phyloP scores from a whole-genome alignment of 345 rosid genomes.

The Toxicodendron radicans region DNA sequence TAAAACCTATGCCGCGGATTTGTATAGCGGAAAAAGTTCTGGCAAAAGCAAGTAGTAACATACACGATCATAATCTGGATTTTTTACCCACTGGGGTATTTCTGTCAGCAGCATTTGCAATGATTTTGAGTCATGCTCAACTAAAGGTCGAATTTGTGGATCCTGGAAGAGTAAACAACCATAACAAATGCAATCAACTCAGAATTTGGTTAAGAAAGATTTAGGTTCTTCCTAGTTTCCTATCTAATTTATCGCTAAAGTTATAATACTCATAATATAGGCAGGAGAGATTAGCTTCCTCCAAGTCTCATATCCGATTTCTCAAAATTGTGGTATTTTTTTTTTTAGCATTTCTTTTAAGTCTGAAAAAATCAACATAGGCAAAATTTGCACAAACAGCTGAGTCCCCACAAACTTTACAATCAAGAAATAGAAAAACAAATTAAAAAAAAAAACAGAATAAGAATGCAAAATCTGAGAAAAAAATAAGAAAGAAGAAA shows the following conservation, averaged over 20 bases:
- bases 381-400: too few species aligned
- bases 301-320: too few species aligned
- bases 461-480: neutral
- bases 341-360: neutral
- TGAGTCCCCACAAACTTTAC: neutral
- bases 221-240: neutral
- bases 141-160: conserved; percentile 69
- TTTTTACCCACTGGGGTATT: conserved; percentile 92
- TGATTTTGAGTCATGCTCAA: conserved; percentile 66
- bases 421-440: neutral
- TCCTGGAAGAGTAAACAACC: conserved; percentile 43
- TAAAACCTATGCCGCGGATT: neutral
- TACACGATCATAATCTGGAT: conserved; percentile 97
- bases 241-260: too few species aligned
- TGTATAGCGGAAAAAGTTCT: neutral
- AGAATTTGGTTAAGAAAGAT: neutral
- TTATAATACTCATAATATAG: neutral
- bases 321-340: too few species aligned
- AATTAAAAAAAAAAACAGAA: neutral
- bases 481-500: neutral
- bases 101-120: conserved; percentile 74
- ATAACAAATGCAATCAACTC: conserved; percentile 6
- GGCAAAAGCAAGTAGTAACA: conserved; percentile 24
- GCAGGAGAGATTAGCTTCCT: too few species aligned
- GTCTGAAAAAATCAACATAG: too few species aligned